Conservation (phyloP, 495 filamentous ascomycete genomes). For the Collariella sp. region DNA sequence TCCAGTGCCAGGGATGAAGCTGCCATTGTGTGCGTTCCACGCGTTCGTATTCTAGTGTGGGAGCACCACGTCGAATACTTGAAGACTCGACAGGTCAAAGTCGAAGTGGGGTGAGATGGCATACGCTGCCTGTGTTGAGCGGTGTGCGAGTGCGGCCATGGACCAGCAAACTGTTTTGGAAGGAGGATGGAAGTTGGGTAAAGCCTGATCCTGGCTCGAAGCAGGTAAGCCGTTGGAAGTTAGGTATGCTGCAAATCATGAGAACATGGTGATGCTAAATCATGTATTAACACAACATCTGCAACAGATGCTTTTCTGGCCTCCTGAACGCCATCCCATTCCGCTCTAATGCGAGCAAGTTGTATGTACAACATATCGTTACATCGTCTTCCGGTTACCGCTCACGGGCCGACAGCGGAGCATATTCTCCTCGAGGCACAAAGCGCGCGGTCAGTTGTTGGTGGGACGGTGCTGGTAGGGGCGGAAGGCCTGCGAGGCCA, state of each 20-base stretch:
- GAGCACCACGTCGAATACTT: not conserved
- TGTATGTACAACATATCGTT: conserved; percentile 22
- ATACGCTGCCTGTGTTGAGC: not conserved
- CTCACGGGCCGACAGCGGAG: not conserved
- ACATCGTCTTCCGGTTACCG: conserved; percentile 12
- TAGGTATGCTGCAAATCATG: not conserved
- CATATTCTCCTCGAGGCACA: not conserved
- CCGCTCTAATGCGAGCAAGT: conserved; percentile 6
- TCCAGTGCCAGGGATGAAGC: not conserved
- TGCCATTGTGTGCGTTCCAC: not conserved
- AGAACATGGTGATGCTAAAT: not conserved
- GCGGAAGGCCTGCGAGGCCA: conserved; percentile 46
- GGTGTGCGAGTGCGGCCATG: not conserved
- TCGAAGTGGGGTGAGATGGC: not conserved
- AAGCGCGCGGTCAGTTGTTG: conserved; percentile 8
- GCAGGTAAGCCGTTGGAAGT: not conserved
- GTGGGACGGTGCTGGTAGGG: conserved; percentile 12
- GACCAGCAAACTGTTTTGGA: no score
- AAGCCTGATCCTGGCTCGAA: not conserved
- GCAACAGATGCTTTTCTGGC: not conserved
- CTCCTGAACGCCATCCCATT: conserved; percentile 18
- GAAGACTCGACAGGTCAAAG: not conserved
- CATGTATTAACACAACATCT: conserved; percentile 8
- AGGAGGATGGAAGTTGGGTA: not conserved
- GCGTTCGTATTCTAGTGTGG: conserved; percentile 2